These are phyloP conservation scores for Misopates orontium DNA, from an alignment of 257 asterid species.

Conservation along the genomic window DNA sequence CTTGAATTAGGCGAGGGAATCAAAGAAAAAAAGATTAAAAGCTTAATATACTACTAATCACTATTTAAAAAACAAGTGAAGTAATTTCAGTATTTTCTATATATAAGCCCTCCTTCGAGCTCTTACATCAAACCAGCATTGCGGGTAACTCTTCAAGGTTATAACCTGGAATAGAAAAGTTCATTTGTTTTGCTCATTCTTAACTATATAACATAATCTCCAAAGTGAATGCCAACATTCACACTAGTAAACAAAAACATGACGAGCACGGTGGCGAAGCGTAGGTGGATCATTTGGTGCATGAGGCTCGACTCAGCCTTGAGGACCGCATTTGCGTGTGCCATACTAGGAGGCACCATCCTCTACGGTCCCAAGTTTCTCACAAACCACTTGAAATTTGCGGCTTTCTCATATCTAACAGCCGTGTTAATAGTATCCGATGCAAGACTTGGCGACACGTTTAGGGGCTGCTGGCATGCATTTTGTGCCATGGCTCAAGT, in stretches of 20 bases:
- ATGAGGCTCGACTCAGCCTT: constrained; percentile 54
- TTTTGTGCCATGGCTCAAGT: constrained; percentile 51
- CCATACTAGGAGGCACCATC: constrained; percentile 51
- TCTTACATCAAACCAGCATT: no score
- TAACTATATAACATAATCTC: no score
- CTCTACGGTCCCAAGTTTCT: constrained; percentile 49
- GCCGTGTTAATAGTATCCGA: constrained; percentile 49
- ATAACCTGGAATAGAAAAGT: no score
- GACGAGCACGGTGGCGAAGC: constrained; percentile 39
- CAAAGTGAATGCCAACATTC: no score
- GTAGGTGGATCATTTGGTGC: constrained; percentile 53
- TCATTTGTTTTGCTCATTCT: no score
- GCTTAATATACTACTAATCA: no score
- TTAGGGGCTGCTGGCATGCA: constrained; percentile 63
- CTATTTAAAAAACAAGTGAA: no score
- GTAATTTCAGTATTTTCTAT: no score
- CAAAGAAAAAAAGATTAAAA: no score
- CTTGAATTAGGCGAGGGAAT: no score
- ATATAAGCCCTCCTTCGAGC: no score
- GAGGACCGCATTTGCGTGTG: constrained; percentile 54
- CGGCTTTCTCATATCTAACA: constrained; percentile 61
- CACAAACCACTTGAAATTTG: constrained; percentile 32
- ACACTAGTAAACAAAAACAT: background rate
- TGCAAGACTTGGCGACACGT: constrained; percentile 55
- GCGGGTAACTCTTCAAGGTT: no score